Base-by-base conservation (phyloP, 176 grass and related monocot genomes). In the Hordeum vulgare region DNA sequence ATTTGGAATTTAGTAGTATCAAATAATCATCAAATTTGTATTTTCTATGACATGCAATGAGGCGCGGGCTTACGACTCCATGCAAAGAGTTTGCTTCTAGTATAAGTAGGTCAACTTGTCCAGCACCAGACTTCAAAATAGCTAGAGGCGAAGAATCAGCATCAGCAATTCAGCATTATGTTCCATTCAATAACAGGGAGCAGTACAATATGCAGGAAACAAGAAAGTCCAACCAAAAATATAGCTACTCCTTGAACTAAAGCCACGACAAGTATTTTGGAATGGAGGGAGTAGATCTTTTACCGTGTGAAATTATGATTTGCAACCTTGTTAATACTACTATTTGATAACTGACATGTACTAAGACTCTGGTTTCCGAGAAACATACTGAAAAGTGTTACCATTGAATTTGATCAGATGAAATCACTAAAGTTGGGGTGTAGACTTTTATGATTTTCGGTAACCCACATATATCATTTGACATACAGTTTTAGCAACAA, bases 111-210 rank as follows among this genome's bases (percentile, higher is more conserved):
- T 84, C 59, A 61, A 79, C 76, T n/a, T 84, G 80, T 20, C 71
- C 67, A 3, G 86, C 45, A 57, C 81, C 81, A 74, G 58, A 88
- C 36, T 80, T 88, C 0, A 81, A 88, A 74, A 88, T 84, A 66
- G 25, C 86, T 84, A 81, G 25, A 54, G 35, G 26, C 5, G 34
- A 84, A 74, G 80, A 44, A 35, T 24, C 7, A 21, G 24, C 20
- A 84, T 79, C 35, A 84, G 62, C 6, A 54, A n/a, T 41, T 10
- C 51, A 18, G 51, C 51, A 54, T 21, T 54, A 54, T 53, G 0
- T 15, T 59, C 41, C 18, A 6, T 25, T 27, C 49, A 7, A 17
- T 53, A 20, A 20, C 49, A 53, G 6, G 49, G 49, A 53, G 6
- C 17, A 56, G 28, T 29, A 80, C 28, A 6, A 9, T 45, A 28